Evolutionary conservation across 495 filamentous ascomycete genomes (phyloP).

Genomic region (Penicillium mononematosum): DNA sequence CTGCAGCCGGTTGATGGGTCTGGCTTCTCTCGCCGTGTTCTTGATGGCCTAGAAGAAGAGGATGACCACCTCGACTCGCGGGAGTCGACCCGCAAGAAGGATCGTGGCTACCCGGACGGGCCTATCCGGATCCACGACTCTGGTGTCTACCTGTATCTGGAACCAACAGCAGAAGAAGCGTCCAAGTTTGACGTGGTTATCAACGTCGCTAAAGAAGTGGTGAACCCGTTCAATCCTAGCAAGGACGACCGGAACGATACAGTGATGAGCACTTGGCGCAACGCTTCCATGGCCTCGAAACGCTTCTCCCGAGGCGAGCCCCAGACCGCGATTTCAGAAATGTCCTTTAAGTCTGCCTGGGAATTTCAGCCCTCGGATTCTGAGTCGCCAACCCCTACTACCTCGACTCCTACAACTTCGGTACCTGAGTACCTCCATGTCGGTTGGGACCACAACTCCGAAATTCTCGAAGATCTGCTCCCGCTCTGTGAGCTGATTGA

Average conservation of each 20-base stretch:
- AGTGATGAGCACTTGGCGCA: constrained; percentile 46
- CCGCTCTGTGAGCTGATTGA: constrained; percentile 86
- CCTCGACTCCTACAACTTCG: constrained; percentile 33
- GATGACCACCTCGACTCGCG: constrained; percentile 70
- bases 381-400: constrained; percentile 55
- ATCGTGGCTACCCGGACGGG: constrained; percentile 88
- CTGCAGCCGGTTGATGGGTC: constrained; percentile 27
- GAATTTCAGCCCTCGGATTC: constrained; percentile 46
- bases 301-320: constrained; percentile 56
- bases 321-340: constrained; percentile 66
- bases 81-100: constrained; percentile 59
- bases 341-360: constrained; percentile 71
- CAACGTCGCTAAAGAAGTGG: constrained; percentile 93
- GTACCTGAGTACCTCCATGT: constrained; percentile 94
- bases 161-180: constrained; percentile 84
- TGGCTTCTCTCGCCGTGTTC: constrained; percentile 24
- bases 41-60: constrained; percentile 64
- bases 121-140: constrained; percentile 90
- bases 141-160: constrained; percentile 88
- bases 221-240: constrained; percentile 69
- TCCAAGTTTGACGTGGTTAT: constrained; percentile 86
- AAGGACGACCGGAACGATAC: constrained; percentile 35
- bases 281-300: constrained; percentile 34
- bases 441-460: constrained; percentile 96
- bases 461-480: constrained; percentile 84